Evolutionary conservation across 148 eudicot species (phyloP).

Genomic region (Rhododendron vialii): DNA sequence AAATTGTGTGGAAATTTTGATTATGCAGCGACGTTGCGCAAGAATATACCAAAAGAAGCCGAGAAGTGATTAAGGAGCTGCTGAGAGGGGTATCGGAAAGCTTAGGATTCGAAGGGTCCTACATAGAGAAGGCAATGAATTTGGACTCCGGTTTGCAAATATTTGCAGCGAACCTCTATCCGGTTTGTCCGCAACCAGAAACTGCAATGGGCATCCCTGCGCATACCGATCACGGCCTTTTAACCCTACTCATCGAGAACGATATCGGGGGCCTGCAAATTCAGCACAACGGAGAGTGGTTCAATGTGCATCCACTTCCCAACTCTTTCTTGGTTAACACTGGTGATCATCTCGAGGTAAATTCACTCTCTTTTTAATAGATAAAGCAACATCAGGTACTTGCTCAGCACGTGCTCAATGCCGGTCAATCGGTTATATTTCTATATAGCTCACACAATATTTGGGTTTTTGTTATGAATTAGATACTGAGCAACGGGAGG

Average conservation of each 20-base stretch:
- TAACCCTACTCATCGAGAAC: slow-evolving; percentile 24
- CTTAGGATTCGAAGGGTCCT: slow-evolving; percentile 30
- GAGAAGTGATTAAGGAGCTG: slow-evolving; percentile 19
- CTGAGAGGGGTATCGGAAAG: slow-evolving; percentile 26
- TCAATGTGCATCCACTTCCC: slow-evolving; percentile 31
- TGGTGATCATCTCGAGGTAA: slow-evolving; percentile 6
- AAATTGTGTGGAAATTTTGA: not conserved
- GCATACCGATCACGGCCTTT: slow-evolving; percentile 32
- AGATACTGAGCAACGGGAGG: slow-evolving; percentile 42
- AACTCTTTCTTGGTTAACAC: slow-evolving; percentile 42
- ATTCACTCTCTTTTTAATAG: not conserved
- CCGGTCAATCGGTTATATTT: not conserved
- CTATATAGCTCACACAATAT: not conserved
- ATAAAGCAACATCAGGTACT: not conserved
- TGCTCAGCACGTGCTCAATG: not conserved
- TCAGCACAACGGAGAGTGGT: slow-evolving; percentile 31
- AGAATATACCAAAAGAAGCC: slow-evolving; percentile 24
- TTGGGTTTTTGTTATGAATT: not conserved
- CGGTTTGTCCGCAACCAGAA: slow-evolving; percentile 41
- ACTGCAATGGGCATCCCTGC: slow-evolving; percentile 23
- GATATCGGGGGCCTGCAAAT: slow-evolving; percentile 34
- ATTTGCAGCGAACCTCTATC: slow-evolving; percentile 32
- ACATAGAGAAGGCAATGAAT: slow-evolving; percentile 17
- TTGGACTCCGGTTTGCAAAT: slow-evolving; percentile 18
- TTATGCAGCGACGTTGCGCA: slow-evolving; percentile 18